A percentile compares a stretch with the other conserved stretches of the same genome.
Conservation (phyloP, 495 filamentous ascomycete species). For the Penicillium lagena region DNA sequence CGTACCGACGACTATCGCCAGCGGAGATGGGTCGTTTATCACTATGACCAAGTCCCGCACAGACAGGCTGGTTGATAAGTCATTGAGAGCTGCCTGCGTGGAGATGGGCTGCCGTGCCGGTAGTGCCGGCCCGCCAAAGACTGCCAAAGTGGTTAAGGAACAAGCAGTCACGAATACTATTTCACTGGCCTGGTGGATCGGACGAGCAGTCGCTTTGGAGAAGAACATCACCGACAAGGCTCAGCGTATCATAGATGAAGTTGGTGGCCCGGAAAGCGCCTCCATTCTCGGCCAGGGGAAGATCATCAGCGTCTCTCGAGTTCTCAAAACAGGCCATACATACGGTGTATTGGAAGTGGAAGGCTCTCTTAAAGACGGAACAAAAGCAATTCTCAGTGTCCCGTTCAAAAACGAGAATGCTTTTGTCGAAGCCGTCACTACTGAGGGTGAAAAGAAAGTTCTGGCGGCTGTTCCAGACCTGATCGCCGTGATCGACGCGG, state of each 20-base stretch:
- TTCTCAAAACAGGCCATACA: slow-evolving; percentile 26
- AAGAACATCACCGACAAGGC: slow-evolving; percentile 38
- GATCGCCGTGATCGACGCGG: slow-evolving; percentile 53
- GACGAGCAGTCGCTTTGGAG: slow-evolving; percentile 45
- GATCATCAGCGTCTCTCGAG: slow-evolving; percentile 49
- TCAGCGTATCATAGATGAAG: slow-evolving; percentile 50
- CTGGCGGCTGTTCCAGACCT: slow-evolving; percentile 56
- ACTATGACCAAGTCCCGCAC: slow-evolving; percentile 29
- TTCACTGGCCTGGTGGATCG: slow-evolving; percentile 39
- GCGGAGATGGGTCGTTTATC: slow-evolving; percentile 28
- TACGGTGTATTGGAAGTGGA: slow-evolving; percentile 30
- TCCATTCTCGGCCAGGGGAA: slow-evolving; percentile 56
- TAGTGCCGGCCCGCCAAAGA: slow-evolving; percentile 23
- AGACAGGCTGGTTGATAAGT: slow-evolving; percentile 24
- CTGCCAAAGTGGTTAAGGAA: slow-evolving; percentile 15
- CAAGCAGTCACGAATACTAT: slow-evolving; percentile 31
- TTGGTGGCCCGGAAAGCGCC: slow-evolving; percentile 43
- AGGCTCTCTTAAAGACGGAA: slow-evolving; percentile 46
- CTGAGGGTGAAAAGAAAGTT: slow-evolving; percentile 31
- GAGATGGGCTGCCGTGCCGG: slow-evolving; percentile 29
- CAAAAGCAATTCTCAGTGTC: slow-evolving; percentile 20
- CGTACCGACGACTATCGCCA: slow-evolving; percentile 28
- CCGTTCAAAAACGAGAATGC: slow-evolving; percentile 66
- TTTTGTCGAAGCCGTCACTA: slow-evolving; percentile 33
- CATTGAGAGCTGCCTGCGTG: slow-evolving; percentile 23